Base-by-base conservation (phyloP, 768 basidiomycete species). In the Albatrellus ellisii region DNA sequence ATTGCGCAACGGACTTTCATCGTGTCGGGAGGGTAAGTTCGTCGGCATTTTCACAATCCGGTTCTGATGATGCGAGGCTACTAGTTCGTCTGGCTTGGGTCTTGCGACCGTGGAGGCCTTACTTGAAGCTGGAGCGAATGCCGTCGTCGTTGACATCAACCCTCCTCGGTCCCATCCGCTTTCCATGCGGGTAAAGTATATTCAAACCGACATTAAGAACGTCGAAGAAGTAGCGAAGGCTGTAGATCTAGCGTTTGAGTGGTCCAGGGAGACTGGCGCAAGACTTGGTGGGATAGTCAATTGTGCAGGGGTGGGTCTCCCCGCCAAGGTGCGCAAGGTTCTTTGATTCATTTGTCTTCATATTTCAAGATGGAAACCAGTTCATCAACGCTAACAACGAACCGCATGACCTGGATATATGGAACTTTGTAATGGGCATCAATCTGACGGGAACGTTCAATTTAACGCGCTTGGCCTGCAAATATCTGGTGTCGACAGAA, bases 361-460 rank as follows among this genome's bases (percentile, higher is more conserved):
- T 37, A 27, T 21, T 8, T 12, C 7, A 31, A 9, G 29, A n/a
- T 11, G 27, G 10, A 26, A 12, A 47, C 0, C 62, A 74, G 63
- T 67, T 73, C 7, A 67, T 77, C 27, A 65, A 69, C 36, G 54
- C 63, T 3, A 52, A 66, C 15, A 64, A 65, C 12, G 56, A 67
- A 39, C 65, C 71, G 0, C 73, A 75, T 52, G 59, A 63, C 4
- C 56, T 70, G 22, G 69, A 70, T 29, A 48, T 68, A 1, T 79
- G 75, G 72, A 60, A 73, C 38, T 64, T 67, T 34, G 62, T 65
- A 2, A 50, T 78, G 17, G 65, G 58, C 5, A 67, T 78, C 35
- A 78, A 79, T 52, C 58, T 77, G 21, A 67, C 72, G 2, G 74
- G 75, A 15, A 62, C 70, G 1, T 78, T 77, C 61, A 71, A 78